Evolutionary conservation across 441 rosid species (phyloP), one percentile per base, ranked within the genome.

Genomic region (Omphalea diandra): DNA sequence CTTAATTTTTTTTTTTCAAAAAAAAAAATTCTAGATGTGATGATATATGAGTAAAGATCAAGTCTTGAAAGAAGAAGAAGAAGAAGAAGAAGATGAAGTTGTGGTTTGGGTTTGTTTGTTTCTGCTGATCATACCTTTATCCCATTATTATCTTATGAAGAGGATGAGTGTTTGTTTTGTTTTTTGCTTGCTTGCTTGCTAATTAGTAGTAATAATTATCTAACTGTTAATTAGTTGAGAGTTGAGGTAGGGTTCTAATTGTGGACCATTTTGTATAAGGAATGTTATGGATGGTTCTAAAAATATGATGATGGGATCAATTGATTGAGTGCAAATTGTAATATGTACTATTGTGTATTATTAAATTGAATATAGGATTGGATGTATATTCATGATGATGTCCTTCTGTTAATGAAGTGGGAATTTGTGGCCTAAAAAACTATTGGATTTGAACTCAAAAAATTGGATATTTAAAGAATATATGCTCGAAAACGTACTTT

Each of bases 1-100:
- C 77, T 77, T 88, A 79, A 63, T n/a, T n/a, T n/a, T n/a, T n/a
- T n/a, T n/a, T n/a, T 73, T 26, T 20, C 65, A 40, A 64, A 56
- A 53, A 8, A 7, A 46, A 50, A 67, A 36, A 26, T 27, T n/a
- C 4, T 46, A 52, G 49, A 29, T 31, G 12, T 31, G 27, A 63
- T 26, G 29, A 41, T 38, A 50, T 57, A n/a, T n/a, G n/a, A n/a
- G 64, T 64, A 53, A 63, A 64, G 63, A 64, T 44, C 41, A 59
- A 38, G 27, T n/a, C 18, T 47, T 10, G 9, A n/a, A n/a, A 6
- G 15, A 40, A 46, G 32, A 31, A 32, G n/a, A 7, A 26, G 26
- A 10, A 2, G 33, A n/a, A n/a, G n/a, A n/a, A n/a, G n/a, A n/a
- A n/a, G n/a, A n/a, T n/a, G n/a, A n/a, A n/a, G n/a, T n/a, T n/a